Evolutionary conservation across 805 yeast species (phyloP).

Genomic region (Jamesozyma spencerorum): DNA sequence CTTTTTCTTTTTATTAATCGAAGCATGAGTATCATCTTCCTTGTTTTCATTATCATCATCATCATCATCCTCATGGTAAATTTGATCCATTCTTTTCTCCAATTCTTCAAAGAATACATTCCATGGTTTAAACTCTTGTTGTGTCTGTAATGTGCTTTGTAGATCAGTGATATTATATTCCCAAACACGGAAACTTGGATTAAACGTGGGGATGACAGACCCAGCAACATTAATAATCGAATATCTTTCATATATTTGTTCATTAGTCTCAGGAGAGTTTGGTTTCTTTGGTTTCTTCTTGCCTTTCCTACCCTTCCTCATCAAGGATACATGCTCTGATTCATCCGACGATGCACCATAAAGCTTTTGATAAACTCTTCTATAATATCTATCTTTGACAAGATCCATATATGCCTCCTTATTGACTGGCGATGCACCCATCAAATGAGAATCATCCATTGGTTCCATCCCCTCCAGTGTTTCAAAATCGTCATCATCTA

Average conservation of each 20-base stretch:
- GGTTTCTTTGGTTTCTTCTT: slow-evolving; percentile 12
- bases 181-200: slow-evolving; percentile 78
- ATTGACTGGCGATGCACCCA: slow-evolving; percentile 60
- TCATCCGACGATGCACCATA: slow-evolving; percentile 10
- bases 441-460: slow-evolving; percentile 31
- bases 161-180: slow-evolving; percentile 67
- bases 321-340: neutral
- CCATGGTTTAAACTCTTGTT: slow-evolving; percentile 42
- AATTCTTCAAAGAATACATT: slow-evolving; percentile 43
- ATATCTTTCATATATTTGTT: slow-evolving; percentile 44
- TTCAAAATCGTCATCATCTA: slow-evolving; percentile 2
- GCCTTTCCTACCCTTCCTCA: slow-evolving; percentile 13
- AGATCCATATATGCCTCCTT: slow-evolving; percentile 56
- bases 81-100: slow-evolving; percentile 26
- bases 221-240: slow-evolving; percentile 62
- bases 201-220: slow-evolving; percentile 75
- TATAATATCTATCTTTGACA: slow-evolving; percentile 46
- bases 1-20: slow-evolving; percentile 16
- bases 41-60: slow-evolving; percentile 5
- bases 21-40: slow-evolving; percentile 1
- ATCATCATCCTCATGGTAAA: slow-evolving; percentile 14
- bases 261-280: slow-evolving; percentile 8
- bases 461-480: slow-evolving; percentile 27
- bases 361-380: slow-evolving; percentile 34
- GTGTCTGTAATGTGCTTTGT: slow-evolving; percentile 6